These are phyloP conservation scores for Lasiosphaeria miniovina DNA, from an alignment of 495 filamentous ascomycete genomes.

Conservation along the genomic window DNA sequence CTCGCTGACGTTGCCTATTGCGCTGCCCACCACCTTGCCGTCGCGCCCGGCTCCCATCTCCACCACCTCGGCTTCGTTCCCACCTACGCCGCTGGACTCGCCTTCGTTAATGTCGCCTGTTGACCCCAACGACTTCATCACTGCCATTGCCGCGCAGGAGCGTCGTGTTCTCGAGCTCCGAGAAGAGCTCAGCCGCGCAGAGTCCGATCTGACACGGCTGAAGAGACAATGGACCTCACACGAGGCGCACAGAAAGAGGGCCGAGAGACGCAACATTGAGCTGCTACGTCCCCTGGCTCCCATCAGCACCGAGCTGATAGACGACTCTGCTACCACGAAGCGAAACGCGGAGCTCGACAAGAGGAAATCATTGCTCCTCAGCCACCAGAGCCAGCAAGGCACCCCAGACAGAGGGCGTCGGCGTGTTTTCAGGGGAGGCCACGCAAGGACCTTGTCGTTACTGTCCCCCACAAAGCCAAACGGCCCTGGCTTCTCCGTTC, in stretches of 20 bases:
- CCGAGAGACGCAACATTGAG: slow-evolving; percentile 58
- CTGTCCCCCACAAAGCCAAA: slow-evolving; percentile 61
- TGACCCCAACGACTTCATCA: slow-evolving; percentile 76
- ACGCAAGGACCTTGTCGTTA: slow-evolving; percentile 78
- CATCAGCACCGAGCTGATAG: slow-evolving; percentile 20
- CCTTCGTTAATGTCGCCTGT: slow-evolving; percentile 48
- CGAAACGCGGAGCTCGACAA: slow-evolving; percentile 55
- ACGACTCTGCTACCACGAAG: slow-evolving; percentile 36
- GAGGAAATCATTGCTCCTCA: slow-evolving; percentile 57
- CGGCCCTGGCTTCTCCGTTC: slow-evolving; percentile 20
- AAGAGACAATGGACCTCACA: slow-evolving; percentile 80
- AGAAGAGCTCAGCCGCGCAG: slow-evolving; percentile 81
- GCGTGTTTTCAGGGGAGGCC: slow-evolving; percentile 52
- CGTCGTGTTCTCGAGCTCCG: slow-evolving; percentile 86
- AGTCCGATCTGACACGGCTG: slow-evolving; percentile 68
- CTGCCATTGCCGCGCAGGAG: slow-evolving; percentile 87
- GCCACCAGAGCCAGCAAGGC: slow-evolving; percentile 46
- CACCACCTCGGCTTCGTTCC: slow-evolving; percentile 39
- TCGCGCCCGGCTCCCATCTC: slow-evolving; percentile 44
- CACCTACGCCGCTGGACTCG: slow-evolving; percentile 45
- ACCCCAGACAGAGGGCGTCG: slow-evolving; percentile 39
- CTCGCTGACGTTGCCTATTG: slow-evolving; percentile 76
- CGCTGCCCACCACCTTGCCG: slow-evolving; percentile 38
- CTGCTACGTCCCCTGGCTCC: slow-evolving; percentile 42
- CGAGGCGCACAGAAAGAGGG: slow-evolving; percentile 74